Evolutionary conservation across 2,329 filamentous ascomycete species (phyloP).

Genomic region (Pseudogymnoascus sp.): DNA sequence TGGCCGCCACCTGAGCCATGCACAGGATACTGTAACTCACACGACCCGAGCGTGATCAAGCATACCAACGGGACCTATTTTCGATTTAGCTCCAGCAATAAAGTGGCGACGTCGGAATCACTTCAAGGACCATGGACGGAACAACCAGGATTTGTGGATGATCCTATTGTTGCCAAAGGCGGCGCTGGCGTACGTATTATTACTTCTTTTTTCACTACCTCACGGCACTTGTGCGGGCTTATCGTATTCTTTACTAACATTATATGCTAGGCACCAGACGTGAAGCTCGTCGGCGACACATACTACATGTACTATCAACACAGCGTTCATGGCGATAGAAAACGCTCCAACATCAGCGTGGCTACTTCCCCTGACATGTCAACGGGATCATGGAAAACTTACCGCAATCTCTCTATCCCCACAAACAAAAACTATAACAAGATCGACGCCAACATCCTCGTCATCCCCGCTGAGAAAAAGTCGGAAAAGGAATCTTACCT

Average conservation of each 20-base stretch:
- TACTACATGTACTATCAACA: conserved; percentile 58
- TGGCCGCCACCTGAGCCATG: not conserved
- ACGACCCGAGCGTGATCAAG: not conserved
- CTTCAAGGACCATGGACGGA: not conserved
- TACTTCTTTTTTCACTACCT: not conserved
- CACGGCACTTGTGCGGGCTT: not conserved
- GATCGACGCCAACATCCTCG: conserved; percentile 50
- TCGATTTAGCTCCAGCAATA: not conserved
- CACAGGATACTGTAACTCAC: not conserved
- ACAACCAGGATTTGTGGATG: not conserved
- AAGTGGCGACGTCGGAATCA: not conserved
- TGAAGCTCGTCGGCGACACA: conserved; percentile 43
- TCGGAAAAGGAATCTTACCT: conserved; percentile 29
- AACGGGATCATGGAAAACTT: conserved; percentile 51
- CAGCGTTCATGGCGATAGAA: conserved; percentile 39
- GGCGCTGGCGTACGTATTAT: not conserved
- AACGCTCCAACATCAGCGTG: conserved; percentile 48
- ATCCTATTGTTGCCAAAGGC: not conserved
- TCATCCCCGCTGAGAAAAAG: conserved; percentile 25
- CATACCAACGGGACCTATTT: not conserved
- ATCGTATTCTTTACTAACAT: not conserved
- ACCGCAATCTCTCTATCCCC: conserved; percentile 44
- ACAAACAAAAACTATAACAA: conserved; percentile 44
- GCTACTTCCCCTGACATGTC: conserved; percentile 37
- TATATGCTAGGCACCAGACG: conserved; percentile 50